Percentiles rank a stretch among this genome's conserved stretches.
These are phyloP conservation scores for Exophiala sideris DNA, from an alignment of 2,329 filamentous ascomycete genomes.

Conservation along the genomic window DNA sequence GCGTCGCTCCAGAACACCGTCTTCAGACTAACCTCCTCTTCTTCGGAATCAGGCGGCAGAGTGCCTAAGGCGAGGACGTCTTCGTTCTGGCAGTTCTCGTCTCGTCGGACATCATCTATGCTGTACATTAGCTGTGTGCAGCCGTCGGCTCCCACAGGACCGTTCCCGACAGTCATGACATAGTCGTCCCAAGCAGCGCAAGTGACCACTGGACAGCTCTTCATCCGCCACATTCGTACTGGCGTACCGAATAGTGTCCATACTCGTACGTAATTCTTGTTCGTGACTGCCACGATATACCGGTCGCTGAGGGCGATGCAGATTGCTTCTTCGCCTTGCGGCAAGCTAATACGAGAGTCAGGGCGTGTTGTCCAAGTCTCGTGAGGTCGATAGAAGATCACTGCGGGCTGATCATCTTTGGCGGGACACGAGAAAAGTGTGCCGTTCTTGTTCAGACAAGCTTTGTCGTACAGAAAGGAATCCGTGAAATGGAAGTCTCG, in stretches of 20 bases:
- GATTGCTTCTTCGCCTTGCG: slow-evolving; percentile 77
- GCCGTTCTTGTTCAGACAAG: slow-evolving; percentile 66
- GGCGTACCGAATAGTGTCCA: slow-evolving; percentile 92
- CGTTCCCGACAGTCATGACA: slow-evolving; percentile 93
- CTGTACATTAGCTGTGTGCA: slow-evolving; percentile 78
- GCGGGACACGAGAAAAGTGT: slow-evolving; percentile 32
- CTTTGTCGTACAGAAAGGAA: slow-evolving; percentile 92
- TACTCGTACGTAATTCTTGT: slow-evolving; percentile 81
- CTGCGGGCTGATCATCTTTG: slow-evolving; percentile 62
- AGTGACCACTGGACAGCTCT: slow-evolving; percentile 83
- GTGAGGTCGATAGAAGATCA: slow-evolving; percentile 93
- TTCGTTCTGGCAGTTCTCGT: slow-evolving; percentile 91
- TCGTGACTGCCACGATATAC: slow-evolving; percentile 86
- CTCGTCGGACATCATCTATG: slow-evolving; percentile 89
- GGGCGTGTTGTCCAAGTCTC: slow-evolving; percentile 90
- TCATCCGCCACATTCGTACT: slow-evolving; percentile 83
- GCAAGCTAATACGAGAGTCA: slow-evolving; percentile 88
- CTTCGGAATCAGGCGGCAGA: slow-evolving; percentile 17
- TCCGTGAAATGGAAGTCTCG: slow-evolving; percentile 97
- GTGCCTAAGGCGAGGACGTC: slow-evolving; percentile 78
- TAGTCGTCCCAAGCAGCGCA: slow-evolving; percentile 95
- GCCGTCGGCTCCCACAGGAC: slow-evolving; percentile 75
- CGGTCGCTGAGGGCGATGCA: slow-evolving; percentile 89
- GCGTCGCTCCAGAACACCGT: slow-evolving; percentile 88
- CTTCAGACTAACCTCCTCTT: slow-evolving; percentile 65